A percentile compares a stretch with the other conserved stretches of the same genome.
Evolutionary conservation across 495 filamentous ascomycete species (phyloP).

Genomic region (Neurospora discreta): DNA sequence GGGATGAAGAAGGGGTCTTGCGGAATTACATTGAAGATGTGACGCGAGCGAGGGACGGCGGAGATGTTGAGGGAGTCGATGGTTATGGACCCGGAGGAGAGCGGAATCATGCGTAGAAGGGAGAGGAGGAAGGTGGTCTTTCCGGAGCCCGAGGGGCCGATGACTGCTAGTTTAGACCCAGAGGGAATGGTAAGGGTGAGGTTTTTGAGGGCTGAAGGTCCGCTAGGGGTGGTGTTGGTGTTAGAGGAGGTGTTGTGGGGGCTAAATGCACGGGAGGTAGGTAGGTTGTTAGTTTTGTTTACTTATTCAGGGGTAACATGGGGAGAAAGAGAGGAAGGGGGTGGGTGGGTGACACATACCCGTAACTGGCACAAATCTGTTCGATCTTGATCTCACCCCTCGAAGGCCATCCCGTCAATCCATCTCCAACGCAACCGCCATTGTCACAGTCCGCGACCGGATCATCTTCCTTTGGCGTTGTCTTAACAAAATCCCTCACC

Average conservation of each 20-base stretch:
- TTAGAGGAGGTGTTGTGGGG: not conserved
- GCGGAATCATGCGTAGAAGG: conserved; percentile 90
- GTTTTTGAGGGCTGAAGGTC: not conserved
- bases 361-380: conserved; percentile 16
- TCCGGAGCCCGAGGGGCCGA: conserved; percentile 35
- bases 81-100: conserved; percentile 56
- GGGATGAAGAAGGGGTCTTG: conserved; percentile 47
- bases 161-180: conserved; percentile 16
- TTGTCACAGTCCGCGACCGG: not conserved
- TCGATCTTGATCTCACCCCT: conserved; percentile 13
- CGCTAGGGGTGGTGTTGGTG: not conserved
- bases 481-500: conserved; percentile 27
- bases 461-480: not conserved
- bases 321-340: not conserved
- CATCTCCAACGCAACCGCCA: not conserved
- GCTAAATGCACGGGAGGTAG: not conserved
- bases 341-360: not conserved
- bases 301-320: not conserved
- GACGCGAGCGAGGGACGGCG: conserved; percentile 37
- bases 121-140: conserved; percentile 87
- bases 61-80: conserved; percentile 76
- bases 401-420: conserved; percentile 17
- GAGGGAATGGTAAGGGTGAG: conserved; percentile 8
- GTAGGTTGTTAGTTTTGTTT: not conserved
- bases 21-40: conserved; percentile 19